A percentile compares a stretch with the other conserved stretches of the same genome.
Evolutionary conservation across 257 asterid species (phyloP).

Genomic region (Gynochthodes officinalis): DNA sequence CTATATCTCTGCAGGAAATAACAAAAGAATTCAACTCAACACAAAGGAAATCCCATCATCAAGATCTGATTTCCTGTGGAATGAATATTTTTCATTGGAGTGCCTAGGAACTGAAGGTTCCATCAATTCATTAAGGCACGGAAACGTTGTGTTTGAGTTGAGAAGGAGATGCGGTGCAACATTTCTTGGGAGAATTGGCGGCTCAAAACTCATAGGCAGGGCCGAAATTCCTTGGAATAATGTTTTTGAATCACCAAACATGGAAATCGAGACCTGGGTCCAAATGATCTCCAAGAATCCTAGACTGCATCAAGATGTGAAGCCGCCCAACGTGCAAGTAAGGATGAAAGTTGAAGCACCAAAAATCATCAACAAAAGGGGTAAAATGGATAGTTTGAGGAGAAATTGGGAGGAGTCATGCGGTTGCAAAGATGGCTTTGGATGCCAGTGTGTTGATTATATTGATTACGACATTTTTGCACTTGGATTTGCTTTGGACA

Average conservation of each 20-base stretch:
- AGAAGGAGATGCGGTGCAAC: conserved; percentile 38
- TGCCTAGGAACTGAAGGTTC: conserved; percentile 40
- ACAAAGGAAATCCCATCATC: conserved; percentile 41
- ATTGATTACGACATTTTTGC: conserved; percentile 48
- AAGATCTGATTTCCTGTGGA: conserved; percentile 41
- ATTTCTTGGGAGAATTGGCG: conserved; percentile 29
- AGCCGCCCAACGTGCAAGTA: conserved; percentile 50
- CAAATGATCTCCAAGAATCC: conserved; percentile 29
- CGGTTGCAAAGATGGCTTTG: conserved; percentile 23
- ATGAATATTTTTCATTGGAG: conserved; percentile 49
- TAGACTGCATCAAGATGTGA: conserved; percentile 28
- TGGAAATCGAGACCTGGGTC: conserved; percentile 53
- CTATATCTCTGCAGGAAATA: conserved; percentile 45
- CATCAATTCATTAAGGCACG: conserved; percentile 34
- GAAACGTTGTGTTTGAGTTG: conserved; percentile 44
- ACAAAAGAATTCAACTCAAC: conserved; percentile 40
- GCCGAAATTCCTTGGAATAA: conserved; percentile 54
- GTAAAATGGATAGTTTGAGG: neutral
- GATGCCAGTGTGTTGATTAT: conserved; percentile 29
- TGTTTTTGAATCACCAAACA: conserved; percentile 22
- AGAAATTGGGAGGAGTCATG: neutral
- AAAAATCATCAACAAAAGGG: neutral
- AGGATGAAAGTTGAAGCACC: conserved; percentile 32
- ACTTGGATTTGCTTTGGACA: conserved; percentile 40
- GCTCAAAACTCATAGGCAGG: conserved; percentile 52